Evolutionary conservation across 75 land plant genomes (phyloP).

Genomic region (Selaginella moellendorffii): DNA sequence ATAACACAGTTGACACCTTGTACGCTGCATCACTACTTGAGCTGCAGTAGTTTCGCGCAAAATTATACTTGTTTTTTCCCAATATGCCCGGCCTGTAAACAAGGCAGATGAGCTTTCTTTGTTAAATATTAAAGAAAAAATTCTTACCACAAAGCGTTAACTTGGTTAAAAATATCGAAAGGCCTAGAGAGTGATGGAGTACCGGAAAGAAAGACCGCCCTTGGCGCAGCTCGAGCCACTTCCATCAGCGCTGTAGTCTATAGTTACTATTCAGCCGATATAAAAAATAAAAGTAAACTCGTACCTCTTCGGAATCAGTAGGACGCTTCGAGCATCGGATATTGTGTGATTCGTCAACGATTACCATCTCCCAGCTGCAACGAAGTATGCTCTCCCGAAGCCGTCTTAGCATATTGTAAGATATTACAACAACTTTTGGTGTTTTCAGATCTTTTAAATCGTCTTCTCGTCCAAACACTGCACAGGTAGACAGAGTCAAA

Average conservation of each 20-base stretch:
- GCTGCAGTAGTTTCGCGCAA: slow-evolving; percentile 70
- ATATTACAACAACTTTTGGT: slow-evolving; percentile 77
- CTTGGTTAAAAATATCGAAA: slow-evolving; percentile 89
- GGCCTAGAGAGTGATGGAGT: slow-evolving; percentile 96
- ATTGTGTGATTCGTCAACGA: slow-evolving; percentile 91
- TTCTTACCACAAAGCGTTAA: slow-evolving; percentile 70
- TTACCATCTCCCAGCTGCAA: slow-evolving; percentile 60
- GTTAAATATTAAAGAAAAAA: background rate
- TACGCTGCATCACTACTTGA: slow-evolving; percentile 11
- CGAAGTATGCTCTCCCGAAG: slow-evolving; percentile 49
- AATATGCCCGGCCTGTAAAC: slow-evolving; percentile 68
- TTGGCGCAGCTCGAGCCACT: slow-evolving; percentile 43
- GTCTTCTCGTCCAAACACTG: slow-evolving; percentile 77
- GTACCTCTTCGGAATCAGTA: slow-evolving; percentile 68
- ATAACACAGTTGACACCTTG: too few relatives aligned
- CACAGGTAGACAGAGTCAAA: slow-evolving; percentile 7
- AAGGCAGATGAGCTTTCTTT: background rate
- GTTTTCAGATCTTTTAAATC: slow-evolving; percentile 29
- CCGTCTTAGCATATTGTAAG: slow-evolving; percentile 67
- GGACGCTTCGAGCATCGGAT: slow-evolving; percentile 55
- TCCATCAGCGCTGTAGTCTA: slow-evolving; percentile 62
- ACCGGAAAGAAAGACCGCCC: slow-evolving; percentile 60
- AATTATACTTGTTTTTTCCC: slow-evolving; percentile 80
- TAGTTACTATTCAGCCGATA: too few relatives aligned
- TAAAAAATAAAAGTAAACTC: background rate